Evolutionary conservation across 2,329 filamentous ascomycete genomes (phyloP).

Genomic region (Thermoascus crustaceus): DNA sequence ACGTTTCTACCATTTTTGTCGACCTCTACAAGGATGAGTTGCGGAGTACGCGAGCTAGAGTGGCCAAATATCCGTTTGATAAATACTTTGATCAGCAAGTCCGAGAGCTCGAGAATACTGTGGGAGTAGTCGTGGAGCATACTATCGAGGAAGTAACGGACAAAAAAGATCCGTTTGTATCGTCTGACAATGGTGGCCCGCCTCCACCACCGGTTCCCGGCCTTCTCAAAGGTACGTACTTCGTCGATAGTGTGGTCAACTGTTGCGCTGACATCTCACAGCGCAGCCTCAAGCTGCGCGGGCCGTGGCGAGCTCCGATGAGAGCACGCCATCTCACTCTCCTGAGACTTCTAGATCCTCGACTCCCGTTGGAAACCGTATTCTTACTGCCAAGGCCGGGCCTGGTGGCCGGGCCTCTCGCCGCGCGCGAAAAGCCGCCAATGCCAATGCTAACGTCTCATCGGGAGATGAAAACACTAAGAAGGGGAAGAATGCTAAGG

Average conservation of each 20-base stretch:
- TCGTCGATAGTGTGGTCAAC: not conserved
- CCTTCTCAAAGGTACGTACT: slow-evolving; percentile 39
- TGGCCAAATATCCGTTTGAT: slow-evolving; percentile 78
- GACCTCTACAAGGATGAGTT: slow-evolving; percentile 84
- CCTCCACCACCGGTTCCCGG: slow-evolving; percentile 46
- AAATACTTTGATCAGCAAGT: slow-evolving; percentile 93
- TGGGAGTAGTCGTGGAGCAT: slow-evolving; percentile 37
- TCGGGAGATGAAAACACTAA: slow-evolving; percentile 74
- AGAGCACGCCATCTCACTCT: slow-evolving; percentile 61
- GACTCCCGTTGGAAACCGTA: slow-evolving; percentile 59
- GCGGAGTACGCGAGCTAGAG: slow-evolving; percentile 67
- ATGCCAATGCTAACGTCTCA: slow-evolving; percentile 46
- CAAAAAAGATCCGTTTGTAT: slow-evolving; percentile 39
- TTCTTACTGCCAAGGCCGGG: slow-evolving; percentile 65
- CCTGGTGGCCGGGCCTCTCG: slow-evolving; percentile 71
- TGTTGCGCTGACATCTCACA: slow-evolving; percentile 18
- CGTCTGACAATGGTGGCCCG: slow-evolving; percentile 43
- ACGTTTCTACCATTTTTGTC: slow-evolving; percentile 85
- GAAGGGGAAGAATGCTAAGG: slow-evolving; percentile 46
- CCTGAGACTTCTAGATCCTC: slow-evolving; percentile 71
- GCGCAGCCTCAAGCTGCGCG: slow-evolving; percentile 39
- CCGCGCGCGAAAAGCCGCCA: slow-evolving; percentile 63
- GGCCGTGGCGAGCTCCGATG: slow-evolving; percentile 46
- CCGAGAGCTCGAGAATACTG: slow-evolving; percentile 54
- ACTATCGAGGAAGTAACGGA: slow-evolving; percentile 35